phyloP scores from a whole-genome alignment of 345 rosid genomes.

The Cardamine occulta region DNA sequence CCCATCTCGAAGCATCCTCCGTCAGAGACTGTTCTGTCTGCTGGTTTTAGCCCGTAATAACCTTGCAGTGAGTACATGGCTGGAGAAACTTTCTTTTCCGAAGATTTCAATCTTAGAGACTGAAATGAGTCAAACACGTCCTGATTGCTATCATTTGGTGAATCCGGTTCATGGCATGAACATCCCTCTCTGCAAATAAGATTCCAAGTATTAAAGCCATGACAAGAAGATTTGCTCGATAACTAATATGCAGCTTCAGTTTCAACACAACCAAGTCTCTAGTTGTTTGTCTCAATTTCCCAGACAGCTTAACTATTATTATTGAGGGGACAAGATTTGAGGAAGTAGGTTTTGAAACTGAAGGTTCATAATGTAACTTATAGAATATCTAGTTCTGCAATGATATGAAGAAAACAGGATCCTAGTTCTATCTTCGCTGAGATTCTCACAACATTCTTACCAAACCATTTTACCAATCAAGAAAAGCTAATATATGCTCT shows the following conservation, averaged over 20 bases:
- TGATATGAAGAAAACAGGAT: background rate
- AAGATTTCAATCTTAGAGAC: slow-evolving; percentile 59
- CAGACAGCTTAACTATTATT: background rate
- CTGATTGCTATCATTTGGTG: slow-evolving; percentile 23
- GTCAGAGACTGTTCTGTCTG: slow-evolving; percentile 51
- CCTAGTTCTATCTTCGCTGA: background rate
- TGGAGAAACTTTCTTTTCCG: slow-evolving; percentile 54
- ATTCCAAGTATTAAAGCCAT: slow-evolving; percentile 8
- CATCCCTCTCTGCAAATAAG: slow-evolving; percentile 55
- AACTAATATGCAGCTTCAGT: slow-evolving; percentile 16
- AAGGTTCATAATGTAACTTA: background rate
- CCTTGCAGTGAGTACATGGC: slow-evolving; percentile 80
- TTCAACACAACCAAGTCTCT: slow-evolving; percentile 3
- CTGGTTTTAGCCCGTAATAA: slow-evolving; percentile 66
- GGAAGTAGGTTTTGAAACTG: background rate
- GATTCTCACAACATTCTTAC: background rate
- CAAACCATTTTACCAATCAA: background rate
- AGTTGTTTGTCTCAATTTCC: background rate
- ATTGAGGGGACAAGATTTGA: background rate
- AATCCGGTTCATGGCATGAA: slow-evolving; percentile 43
- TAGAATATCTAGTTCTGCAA: background rate
- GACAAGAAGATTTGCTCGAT: background rate
- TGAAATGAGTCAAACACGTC: slow-evolving; percentile 66
- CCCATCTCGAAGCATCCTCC: slow-evolving; percentile 46
- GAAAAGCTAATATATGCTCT: background rate